Conservation (phyloP, 2,329 filamentous ascomycete species). For the Epichloe scottii region DNA sequence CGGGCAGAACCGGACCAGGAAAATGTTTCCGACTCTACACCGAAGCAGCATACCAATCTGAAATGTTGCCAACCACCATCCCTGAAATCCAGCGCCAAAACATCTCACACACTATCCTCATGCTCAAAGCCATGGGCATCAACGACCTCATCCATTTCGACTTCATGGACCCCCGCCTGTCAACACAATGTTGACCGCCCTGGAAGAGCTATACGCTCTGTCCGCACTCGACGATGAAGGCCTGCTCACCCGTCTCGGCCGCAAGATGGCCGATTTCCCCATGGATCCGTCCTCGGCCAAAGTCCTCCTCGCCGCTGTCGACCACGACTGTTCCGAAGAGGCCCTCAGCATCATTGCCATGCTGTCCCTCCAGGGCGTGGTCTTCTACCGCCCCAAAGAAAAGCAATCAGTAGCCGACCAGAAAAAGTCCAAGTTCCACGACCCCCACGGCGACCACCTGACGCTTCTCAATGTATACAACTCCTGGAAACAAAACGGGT, state of each 20-base stretch:
- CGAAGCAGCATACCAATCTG: slow-evolving; percentile 86
- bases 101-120: slow-evolving; percentile 80
- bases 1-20: slow-evolving; percentile 86
- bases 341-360: slow-evolving; percentile 90
- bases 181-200: slow-evolving; percentile 91
- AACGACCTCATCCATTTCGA: slow-evolving; percentile 96
- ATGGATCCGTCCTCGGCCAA: slow-evolving; percentile 94
- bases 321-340: slow-evolving; percentile 84
- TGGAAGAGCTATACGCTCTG: slow-evolving; percentile 89
- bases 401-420: slow-evolving; percentile 94
- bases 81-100: slow-evolving; percentile 96
- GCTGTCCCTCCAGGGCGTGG: slow-evolving; percentile 72
- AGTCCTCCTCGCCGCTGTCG: slow-evolving; percentile 75
- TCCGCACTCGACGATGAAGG: slow-evolving; percentile 92
- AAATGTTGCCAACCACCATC: slow-evolving; percentile 93
- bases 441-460: slow-evolving; percentile 89
- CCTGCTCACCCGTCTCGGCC: slow-evolving; percentile 75
- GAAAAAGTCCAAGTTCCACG: slow-evolving; percentile 96
- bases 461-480: slow-evolving; percentile 96
- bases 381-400: slow-evolving; percentile 95
- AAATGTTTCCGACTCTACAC: slow-evolving; percentile 96
- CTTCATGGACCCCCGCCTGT: slow-evolving; percentile 98
- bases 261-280: slow-evolving; percentile 97
- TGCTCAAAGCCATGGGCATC: slow-evolving; percentile 98
- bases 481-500: slow-evolving; percentile 80